Evolutionary conservation across 2,329 filamentous ascomycete species (phyloP).

Genomic region (Aspergillus sp.): DNA sequence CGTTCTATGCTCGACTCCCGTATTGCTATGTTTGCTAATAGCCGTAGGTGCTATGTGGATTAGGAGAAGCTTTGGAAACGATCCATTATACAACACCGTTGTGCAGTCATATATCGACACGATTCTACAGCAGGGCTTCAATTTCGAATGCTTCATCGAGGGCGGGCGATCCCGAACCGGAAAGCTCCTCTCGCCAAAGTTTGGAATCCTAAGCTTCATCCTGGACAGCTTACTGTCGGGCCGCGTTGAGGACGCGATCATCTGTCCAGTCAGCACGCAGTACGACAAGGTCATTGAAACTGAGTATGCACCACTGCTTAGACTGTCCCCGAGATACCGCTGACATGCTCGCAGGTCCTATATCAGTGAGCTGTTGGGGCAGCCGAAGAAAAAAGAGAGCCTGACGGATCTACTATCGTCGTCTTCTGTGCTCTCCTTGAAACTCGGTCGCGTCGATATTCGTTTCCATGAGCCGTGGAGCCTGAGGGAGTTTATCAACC

Average conservation of each 20-base stretch:
- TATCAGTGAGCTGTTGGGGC: conserved; percentile 83
- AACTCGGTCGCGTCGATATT: conserved; percentile 85
- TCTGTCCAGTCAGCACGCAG: conserved; percentile 92
- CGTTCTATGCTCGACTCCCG: conserved; percentile 8
- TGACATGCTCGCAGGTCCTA: conserved; percentile 53
- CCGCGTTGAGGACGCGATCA: conserved; percentile 78
- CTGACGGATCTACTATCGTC: conserved; percentile 79
- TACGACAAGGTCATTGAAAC: conserved; percentile 99
- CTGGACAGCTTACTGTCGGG: conserved; percentile 84
- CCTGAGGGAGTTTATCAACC: conserved; percentile 66
- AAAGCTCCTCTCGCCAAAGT: conserved; percentile 88
- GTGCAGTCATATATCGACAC: conserved; percentile 96
- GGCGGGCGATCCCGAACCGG: conserved; percentile 86
- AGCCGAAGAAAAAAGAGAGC: conserved; percentile 94
- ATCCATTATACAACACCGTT: conserved; percentile 80
- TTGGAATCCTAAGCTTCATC: conserved; percentile 86
- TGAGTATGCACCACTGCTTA: conserved; percentile 40
- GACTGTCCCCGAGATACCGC: neutral
- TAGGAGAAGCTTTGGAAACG: conserved; percentile 80
- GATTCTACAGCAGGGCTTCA: conserved; percentile 78
- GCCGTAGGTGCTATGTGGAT: conserved; percentile 79
- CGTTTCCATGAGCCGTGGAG: conserved; percentile 97
- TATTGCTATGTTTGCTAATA: conserved; percentile 10
- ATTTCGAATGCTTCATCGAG: conserved; percentile 96
- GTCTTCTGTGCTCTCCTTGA: conserved; percentile 78